Conservation (phyloP, 257 asterid species). For the Catharanthus roseus region DNA sequence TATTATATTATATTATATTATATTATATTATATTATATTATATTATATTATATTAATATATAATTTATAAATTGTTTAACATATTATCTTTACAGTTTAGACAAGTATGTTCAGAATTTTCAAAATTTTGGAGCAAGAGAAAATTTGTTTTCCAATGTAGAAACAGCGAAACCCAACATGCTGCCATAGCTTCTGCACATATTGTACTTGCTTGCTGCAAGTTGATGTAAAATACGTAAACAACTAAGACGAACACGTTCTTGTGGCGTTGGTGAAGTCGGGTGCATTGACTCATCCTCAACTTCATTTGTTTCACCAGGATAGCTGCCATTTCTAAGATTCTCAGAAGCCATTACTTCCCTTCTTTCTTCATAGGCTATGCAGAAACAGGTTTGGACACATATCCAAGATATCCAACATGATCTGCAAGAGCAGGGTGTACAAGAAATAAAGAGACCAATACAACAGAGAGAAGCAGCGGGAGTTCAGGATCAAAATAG, state of each 20-base stretch:
- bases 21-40: no score
- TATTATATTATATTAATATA: no score
- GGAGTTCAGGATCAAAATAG: conserved; percentile 92
- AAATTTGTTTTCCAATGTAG: neutral
- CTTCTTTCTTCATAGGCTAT: conserved; percentile 88
- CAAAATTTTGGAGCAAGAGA: neutral
- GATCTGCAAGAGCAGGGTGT: conserved; percentile 98
- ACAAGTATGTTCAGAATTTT: no score
- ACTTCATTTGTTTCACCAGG: conserved; percentile 39
- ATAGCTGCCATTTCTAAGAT: conserved; percentile 22
- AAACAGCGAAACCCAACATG: conserved; percentile 15
- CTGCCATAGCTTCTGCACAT: conserved; percentile 99
- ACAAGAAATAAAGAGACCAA: conserved; percentile 87
- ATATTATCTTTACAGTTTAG: no score
- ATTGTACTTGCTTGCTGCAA: conserved; percentile 97
- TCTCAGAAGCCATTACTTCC: conserved; percentile 81
- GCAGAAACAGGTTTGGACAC: conserved; percentile 95
- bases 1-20: no score
- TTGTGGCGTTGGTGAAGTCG: conserved; percentile 70
- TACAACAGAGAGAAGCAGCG: conserved; percentile 94
- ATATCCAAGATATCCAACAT: conserved; percentile 96
- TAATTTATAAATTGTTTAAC: no score
- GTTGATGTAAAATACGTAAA: conserved; percentile 94
- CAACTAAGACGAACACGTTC: conserved; percentile 97
- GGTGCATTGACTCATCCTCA: conserved; percentile 50